Conservation (phyloP, 1,284 basidiomycete species). For the Hemileia vastatrix region DNA sequence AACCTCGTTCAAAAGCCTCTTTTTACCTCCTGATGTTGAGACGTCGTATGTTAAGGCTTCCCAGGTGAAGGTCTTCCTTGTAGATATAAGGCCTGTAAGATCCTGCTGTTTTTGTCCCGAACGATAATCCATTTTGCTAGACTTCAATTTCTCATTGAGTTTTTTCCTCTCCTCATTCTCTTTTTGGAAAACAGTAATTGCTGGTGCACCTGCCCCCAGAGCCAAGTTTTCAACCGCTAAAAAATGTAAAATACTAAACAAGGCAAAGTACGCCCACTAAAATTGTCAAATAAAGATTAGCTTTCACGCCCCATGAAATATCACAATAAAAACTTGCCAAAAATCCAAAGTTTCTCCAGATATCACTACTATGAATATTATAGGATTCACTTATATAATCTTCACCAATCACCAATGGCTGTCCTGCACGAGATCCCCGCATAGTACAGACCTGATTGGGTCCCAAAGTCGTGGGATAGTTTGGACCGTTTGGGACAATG, state of each 20-base stretch:
- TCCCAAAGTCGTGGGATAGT: conserved; percentile 44
- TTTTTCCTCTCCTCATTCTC: conserved; percentile 42
- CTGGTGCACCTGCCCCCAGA: conserved; percentile 7
- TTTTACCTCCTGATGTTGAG: conserved; percentile 45
- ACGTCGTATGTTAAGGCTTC: conserved; percentile 48
- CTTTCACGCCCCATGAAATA: neutral
- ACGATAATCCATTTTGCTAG: neutral
- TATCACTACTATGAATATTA: neutral
- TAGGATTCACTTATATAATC: conserved; percentile 36
- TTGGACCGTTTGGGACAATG: conserved; percentile 45
- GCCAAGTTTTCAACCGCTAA: conserved; percentile 13
- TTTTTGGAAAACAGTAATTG: conserved; percentile 1
- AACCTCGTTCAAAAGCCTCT: conserved; percentile 48
- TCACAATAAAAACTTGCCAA: neutral
- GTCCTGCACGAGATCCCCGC: conserved; percentile 39
- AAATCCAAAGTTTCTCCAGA: conserved; percentile 16
- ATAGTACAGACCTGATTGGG: conserved; percentile 47
- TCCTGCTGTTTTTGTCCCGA: conserved; percentile 4
- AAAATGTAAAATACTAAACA: conserved; percentile 6
- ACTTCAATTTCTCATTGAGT: conserved; percentile 47
- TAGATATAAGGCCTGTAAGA: neutral
- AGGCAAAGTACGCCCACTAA: conserved; percentile 6
- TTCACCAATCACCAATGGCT: conserved; percentile 39
- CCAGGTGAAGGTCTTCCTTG: conserved; percentile 43
- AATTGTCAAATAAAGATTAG: neutral